These are phyloP conservation scores for Wickerhamomyces queroliae DNA, from an alignment of 805 yeast genomes.

Conservation along the genomic window DNA sequence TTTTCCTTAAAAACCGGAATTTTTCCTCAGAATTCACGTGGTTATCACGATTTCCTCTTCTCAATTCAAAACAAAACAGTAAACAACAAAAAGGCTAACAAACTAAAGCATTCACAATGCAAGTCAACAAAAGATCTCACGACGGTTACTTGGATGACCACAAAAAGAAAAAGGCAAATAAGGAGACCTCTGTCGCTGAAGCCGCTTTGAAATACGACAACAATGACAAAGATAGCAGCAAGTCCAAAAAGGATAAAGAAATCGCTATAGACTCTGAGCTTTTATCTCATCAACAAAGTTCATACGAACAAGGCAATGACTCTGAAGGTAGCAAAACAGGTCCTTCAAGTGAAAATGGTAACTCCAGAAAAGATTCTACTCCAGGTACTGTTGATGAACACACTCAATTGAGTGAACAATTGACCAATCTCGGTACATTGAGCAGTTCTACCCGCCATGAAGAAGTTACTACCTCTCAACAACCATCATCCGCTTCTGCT, in stretches of 20 bases:
- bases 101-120: slow-evolving; percentile 5
- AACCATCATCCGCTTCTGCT: not conserved
- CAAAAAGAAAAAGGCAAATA: not conserved
- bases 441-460: not conserved
- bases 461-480: not conserved
- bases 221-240: slow-evolving; percentile 3
- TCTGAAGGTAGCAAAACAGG: not conserved
- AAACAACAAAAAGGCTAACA: slow-evolving; percentile 1
- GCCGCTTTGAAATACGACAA: slow-evolving; percentile 4
- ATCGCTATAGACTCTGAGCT: slow-evolving; percentile 18
- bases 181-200: slow-evolving; percentile 3
- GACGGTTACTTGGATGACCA: not conserved
- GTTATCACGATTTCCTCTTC: slow-evolving; percentile 11
- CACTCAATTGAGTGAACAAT: slow-evolving; percentile 1
- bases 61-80: slow-evolving; percentile 1
- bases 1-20: slow-evolving; percentile 1
- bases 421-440: not conserved
- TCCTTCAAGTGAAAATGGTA: not conserved
- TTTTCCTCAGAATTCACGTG: slow-evolving; percentile 18
- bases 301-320: slow-evolving; percentile 6
- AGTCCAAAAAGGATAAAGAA: slow-evolving; percentile 4
- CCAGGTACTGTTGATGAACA: slow-evolving; percentile 4
- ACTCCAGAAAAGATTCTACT: slow-evolving; percentile 7
- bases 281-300: slow-evolving; percentile 12
- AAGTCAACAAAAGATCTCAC: slow-evolving; percentile 11